Base-by-base conservation (phyloP, 768 basidiomycete species). In the Rhodocollybia butyracea region DNA sequence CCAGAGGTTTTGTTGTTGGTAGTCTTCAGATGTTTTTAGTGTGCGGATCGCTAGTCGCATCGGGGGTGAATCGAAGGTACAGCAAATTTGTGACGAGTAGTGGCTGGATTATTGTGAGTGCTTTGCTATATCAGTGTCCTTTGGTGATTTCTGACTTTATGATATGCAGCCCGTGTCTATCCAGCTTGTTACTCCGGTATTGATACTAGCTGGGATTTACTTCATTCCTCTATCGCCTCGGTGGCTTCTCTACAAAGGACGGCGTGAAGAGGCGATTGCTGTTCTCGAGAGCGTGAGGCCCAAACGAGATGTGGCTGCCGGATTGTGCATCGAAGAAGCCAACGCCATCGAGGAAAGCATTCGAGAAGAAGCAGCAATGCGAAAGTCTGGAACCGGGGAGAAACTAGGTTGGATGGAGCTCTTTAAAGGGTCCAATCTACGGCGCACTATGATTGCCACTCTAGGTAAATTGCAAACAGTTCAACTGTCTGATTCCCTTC, bases 171-270 rank as follows among this genome's bases (percentile, higher is more conserved):
- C 51, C 22, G 51, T 53, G 3, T 41, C 51, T 24, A 53, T 53
- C 15, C 51, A 53, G 31, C 13, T 39, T 12, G 21, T 53, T 17
- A 40, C 51, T 21, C 51, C 51, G 5, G 30, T 53, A 6, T 17
- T 53, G n/a, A 53, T 53, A n/a, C 39, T 53, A 5, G n/a, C 24
- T n/a, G 51, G 51, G n/a, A 19, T 53, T 3, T 53, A 40, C 34
- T 53, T 53, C 36, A 53, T 53, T n/a, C 51, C 51, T 21, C 51
- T 40, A 11, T 53, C 51, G 8, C 51, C 51, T 12, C 51, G 51
- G 19, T 53, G 51, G 51, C 51, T 53, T 42, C 34, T 53, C 7
- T 53, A 41, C 24, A 53, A 53, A 43, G 51, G 51, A 41, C 51
- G 51, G 19, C 38, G 51, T 8, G 51, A 53, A 10, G 51, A 53